These are phyloP conservation scores for Didymella arachidicola DNA, from an alignment of 2,329 filamentous ascomycete species.

Conservation along the genomic window DNA sequence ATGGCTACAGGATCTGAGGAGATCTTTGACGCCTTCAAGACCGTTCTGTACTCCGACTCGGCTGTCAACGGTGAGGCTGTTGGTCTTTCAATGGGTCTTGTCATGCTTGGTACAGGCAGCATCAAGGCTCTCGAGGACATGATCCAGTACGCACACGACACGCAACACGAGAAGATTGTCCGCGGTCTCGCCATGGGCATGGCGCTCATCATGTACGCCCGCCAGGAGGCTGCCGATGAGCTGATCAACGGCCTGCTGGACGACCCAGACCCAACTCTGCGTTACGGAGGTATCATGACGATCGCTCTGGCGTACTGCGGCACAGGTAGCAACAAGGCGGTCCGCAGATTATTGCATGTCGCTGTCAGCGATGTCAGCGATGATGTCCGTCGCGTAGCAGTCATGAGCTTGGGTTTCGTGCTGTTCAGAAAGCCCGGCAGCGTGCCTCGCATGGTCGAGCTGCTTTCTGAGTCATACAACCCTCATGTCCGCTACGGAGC, in stretches of 20 bases:
- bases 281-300: conserved; percentile 99
- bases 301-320: conserved; percentile 97
- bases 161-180: conserved; percentile 98
- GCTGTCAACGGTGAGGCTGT: conserved; percentile 97
- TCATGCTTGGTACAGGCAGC: conserved; percentile 98
- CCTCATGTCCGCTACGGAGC: conserved; percentile 97
- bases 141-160: conserved; percentile 97
- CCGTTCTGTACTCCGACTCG: conserved; percentile 89
- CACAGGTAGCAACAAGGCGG: conserved; percentile 97
- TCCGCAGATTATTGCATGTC: conserved; percentile 91
- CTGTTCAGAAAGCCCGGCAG: conserved; percentile 97
- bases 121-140: conserved; percentile 92
- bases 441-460: conserved; percentile 97
- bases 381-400: conserved; percentile 92
- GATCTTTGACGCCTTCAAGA: conserved; percentile 90
- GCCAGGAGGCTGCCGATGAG: conserved; percentile 92
- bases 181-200: conserved; percentile 94
- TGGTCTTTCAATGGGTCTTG: conserved; percentile 92
- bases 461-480: conserved; percentile 98
- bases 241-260: conserved; percentile 92
- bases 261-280: conserved; percentile 89
- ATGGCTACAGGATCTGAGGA: conserved; percentile 94
- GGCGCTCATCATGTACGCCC: conserved; percentile 97
- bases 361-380: conserved; percentile 98
- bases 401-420: conserved; percentile 98